Conservation (phyloP, 805 yeast genomes). For the Candida endomychidarum region DNA sequence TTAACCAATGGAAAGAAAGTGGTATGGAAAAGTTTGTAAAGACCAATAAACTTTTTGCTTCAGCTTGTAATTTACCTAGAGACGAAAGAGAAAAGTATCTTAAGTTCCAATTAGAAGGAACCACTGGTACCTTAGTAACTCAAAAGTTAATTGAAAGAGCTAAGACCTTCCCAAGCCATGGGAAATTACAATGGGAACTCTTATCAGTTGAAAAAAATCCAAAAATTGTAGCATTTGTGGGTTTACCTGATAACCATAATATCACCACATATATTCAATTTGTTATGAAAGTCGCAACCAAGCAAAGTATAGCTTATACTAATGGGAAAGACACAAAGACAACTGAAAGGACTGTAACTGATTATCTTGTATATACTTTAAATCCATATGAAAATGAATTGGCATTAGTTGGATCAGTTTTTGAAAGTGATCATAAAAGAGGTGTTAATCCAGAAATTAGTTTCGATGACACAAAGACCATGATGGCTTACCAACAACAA, state of each 20-base stretch:
- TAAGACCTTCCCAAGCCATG: slow-evolving; percentile 50
- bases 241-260: slow-evolving; percentile 51
- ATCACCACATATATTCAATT: slow-evolving; percentile 39
- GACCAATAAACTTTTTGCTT: slow-evolving; percentile 81
- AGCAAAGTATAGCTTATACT: slow-evolving; percentile 34
- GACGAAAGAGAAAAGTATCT: slow-evolving; percentile 45
- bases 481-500: slow-evolving; percentile 30
- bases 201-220: slow-evolving; percentile 70
- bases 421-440: slow-evolving; percentile 36
- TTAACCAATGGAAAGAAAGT: slow-evolving; percentile 82
- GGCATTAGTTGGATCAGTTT: slow-evolving; percentile 41
- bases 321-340: slow-evolving; percentile 19
- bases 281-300: slow-evolving; percentile 37
- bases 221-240: slow-evolving; percentile 67
- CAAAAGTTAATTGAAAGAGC: slow-evolving; percentile 33
- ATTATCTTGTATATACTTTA: slow-evolving; percentile 39
- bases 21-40: slow-evolving; percentile 76
- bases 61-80: slow-evolving; percentile 34
- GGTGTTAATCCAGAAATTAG: slow-evolving; percentile 37
- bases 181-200: slow-evolving; percentile 74
- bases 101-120: slow-evolving; percentile 35
- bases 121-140: slow-evolving; percentile 34
- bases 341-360: slow-evolving; percentile 30
- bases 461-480: slow-evolving; percentile 19
- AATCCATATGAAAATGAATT: slow-evolving; percentile 40